Base-by-base conservation (phyloP, 2,329 filamentous ascomycete species). In the Pseudocercospora fijiensis region DNA sequence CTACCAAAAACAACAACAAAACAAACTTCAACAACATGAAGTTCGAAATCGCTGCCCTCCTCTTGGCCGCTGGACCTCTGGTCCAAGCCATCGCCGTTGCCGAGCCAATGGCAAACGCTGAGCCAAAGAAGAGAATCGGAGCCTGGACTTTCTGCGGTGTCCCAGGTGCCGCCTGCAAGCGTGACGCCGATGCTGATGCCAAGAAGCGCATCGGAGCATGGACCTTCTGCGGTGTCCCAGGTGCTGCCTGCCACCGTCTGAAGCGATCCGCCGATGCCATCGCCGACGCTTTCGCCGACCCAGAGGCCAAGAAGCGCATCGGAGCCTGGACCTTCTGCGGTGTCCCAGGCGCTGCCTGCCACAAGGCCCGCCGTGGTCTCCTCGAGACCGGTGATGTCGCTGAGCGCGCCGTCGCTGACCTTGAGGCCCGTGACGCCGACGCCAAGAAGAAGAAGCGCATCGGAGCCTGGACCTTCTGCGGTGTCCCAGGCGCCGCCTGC, bases 351-450 rank as follows among this genome's bases (percentile, higher is more conserved):
- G 74, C 79, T 69, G 66, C 75, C 16, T 83, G 82, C 59, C 77
- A 73, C 74, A 79, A 80, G 71, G 76, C 77, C 62, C 80, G 79
- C 71, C 79, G 78, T 66, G 11, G 74, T 74, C 22, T 80, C 79
- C 57, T 78, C 78, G 65, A 79, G 74, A n/a, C 78, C 57, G 67
- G 64, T 58, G 61, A 64, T n/a, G 45, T 62, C 43, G 62, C 64
- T 30, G 65, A 67, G 66, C 58, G 61, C 56, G 64, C 61, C 61
- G 47, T 65, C 62, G 51, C 51, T 13, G 49, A 64, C 47, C 66
- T 52, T 66, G 70, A 58, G 47, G 65, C 43, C 61, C 71, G 45
- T 66, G 70, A 63, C 20, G 66, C 64, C 33, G 59, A 65, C 33
- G 53, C 61, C 27, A 65, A 70, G 55, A 76, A 77, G n/a, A 71